Evolutionary conservation across 2,329 filamentous ascomycete species (phyloP).

Genomic region (Aspergillus clavatus): DNA sequence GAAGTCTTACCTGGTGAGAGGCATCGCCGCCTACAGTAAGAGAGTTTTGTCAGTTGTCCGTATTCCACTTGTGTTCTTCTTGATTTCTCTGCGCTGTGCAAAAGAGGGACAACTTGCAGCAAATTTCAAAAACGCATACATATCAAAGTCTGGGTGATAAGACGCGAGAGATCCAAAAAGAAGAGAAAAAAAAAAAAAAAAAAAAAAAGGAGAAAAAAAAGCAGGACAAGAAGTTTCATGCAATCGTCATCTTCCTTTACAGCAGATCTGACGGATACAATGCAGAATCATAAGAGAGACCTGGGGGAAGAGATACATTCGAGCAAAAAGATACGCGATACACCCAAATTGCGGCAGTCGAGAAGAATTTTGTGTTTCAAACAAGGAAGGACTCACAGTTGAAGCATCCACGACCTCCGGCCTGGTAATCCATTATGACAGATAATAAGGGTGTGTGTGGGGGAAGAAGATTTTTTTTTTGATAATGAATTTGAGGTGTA

Average conservation of each 20-base stretch:
- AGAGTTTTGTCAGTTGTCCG: constrained; percentile 23
- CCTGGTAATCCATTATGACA: constrained; percentile 47
- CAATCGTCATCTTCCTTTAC: too few relatives aligned
- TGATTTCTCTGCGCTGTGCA: neutral
- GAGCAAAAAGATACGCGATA: constrained; percentile 1
- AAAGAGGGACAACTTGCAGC: neutral
- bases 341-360: constrained; percentile 3
- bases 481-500: neutral
- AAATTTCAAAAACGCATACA: neutral
- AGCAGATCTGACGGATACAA: too few relatives aligned
- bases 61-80: constrained; percentile 3
- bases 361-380: constrained; percentile 1
- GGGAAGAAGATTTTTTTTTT: constrained; percentile 2
- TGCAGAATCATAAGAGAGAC: too few relatives aligned
- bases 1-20: constrained; percentile 64
- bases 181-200: neutral
- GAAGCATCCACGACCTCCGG: constrained; percentile 52
- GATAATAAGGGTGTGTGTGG: neutral
- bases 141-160: too few relatives aligned
- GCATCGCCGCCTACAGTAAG: constrained; percentile 62
- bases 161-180: neutral
- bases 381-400: constrained; percentile 48
- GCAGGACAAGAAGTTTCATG: neutral
- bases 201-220: neutral
- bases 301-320: neutral